Evolutionary conservation across 371 early-diverging fungal genomes (phyloP), one percentile per base, ranked within the genome.

Genomic region (Mucor piriformis): DNA sequence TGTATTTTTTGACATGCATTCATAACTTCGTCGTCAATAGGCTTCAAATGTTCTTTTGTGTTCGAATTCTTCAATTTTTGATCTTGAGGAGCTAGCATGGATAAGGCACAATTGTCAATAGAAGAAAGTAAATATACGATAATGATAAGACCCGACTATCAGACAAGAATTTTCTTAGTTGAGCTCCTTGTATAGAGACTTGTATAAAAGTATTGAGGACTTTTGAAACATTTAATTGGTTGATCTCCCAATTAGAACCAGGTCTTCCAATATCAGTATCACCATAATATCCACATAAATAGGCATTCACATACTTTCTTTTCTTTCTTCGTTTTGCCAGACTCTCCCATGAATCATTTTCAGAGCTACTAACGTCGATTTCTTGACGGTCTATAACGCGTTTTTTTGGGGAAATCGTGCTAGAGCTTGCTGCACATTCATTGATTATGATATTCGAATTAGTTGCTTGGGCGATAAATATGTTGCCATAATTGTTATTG

Each of bases 401-500:
- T 51, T 37, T 51, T 51, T 51, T 37, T 35, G 21, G 51, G 37
- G 13, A 15, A 21, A 20, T 37, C 24, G 7, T 51, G 35, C 0
- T 51, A 35, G 38, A 51, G 11, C 38, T 37, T 37, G 38, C 15
- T 51, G 37, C 35, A 37, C 13, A 12, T 1, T 51, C 51, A 42
- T n/a, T 42, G 21, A 51, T 37, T 20, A 51, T n/a, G 20, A 51
- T 35, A 18, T 2, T 51, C 20, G 51, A 18, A 51, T 51, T 37
- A 51, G 16, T 51, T 51, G 51, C 37, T 21, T 51, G 51, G 12
- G 37, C 51, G 51, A 51, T 51, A 11, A 51, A 51, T 21, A 51
- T 29, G 20, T 51, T 51, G 51, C 51, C 51, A 51, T 51, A 51
- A 35, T 51, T 51, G 29, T 51, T 51, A 29, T 51, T 51, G 51